These are phyloP conservation scores for Dactylonectria estremocensis DNA, from an alignment of 2,329 filamentous ascomycete genomes.

Conservation along the genomic window DNA sequence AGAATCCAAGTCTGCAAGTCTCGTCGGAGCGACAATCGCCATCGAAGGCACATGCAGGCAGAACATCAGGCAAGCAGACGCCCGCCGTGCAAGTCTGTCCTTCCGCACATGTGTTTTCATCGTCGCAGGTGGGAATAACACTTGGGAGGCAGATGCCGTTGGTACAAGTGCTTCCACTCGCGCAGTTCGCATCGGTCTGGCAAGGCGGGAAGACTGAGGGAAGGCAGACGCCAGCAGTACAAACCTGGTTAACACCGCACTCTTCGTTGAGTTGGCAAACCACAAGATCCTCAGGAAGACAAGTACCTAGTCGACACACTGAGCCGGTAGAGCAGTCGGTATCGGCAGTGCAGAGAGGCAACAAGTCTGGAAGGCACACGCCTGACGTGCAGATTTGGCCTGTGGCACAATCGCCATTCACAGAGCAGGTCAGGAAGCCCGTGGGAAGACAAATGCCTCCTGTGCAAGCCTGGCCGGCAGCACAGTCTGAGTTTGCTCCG, in stretches of 20 bases:
- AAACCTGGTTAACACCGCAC: slow-evolving; percentile 11
- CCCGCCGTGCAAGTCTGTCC: slow-evolving; percentile 20
- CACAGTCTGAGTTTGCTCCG: slow-evolving; percentile 15
- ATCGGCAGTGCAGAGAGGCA: slow-evolving; percentile 16
- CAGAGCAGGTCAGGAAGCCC: neutral
- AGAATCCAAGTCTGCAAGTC: slow-evolving; percentile 20
- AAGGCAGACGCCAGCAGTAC: slow-evolving; percentile 25
- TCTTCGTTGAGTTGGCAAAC: slow-evolving; percentile 5
- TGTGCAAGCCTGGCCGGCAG: slow-evolving; percentile 6
- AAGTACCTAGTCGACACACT: slow-evolving; percentile 22
- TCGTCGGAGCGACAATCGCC: slow-evolving; percentile 15
- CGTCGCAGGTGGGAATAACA: slow-evolving; percentile 4
- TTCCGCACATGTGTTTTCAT: neutral
- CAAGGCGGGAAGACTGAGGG: slow-evolving; percentile 18
- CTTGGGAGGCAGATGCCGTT: slow-evolving; percentile 13
- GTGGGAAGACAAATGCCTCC: slow-evolving; percentile 22
- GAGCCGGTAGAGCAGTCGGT: slow-evolving; percentile 10
- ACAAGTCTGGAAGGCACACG: slow-evolving; percentile 17
- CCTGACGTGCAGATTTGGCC: slow-evolving; percentile 20
- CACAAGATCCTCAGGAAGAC: slow-evolving; percentile 7
- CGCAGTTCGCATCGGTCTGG: slow-evolving; percentile 16
- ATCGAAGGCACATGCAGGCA: slow-evolving; percentile 7
- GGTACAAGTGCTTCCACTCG: slow-evolving; percentile 1
- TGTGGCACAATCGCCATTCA: neutral
- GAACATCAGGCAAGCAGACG: slow-evolving; percentile 10